Percentiles rank a stretch among this genome's conserved stretches.
Conservation (phyloP, 192 early-diverging fungal genomes). For the Thamnidium elegans region DNA sequence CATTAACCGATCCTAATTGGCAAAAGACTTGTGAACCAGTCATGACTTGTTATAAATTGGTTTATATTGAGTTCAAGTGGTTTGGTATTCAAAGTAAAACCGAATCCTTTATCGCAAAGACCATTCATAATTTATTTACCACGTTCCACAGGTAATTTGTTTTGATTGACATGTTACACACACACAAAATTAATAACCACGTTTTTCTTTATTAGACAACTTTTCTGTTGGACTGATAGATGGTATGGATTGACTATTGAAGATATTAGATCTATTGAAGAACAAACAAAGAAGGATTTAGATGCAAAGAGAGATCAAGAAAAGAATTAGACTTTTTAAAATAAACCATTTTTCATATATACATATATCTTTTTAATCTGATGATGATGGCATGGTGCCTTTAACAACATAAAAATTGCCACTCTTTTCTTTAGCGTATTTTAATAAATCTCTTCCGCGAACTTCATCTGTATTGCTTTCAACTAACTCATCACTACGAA, state of each 20-base stretch:
- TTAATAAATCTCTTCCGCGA: conserved; percentile 8
- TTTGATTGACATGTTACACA: conserved; percentile 1
- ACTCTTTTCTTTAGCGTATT: conserved; percentile 23
- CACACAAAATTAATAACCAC: background rate
- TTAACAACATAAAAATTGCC: conserved; percentile 29
- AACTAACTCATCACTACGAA: conserved; percentile 3
- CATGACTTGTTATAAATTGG: conserved; percentile 83
- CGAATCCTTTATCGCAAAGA: conserved; percentile 62
- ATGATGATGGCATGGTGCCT: background rate
- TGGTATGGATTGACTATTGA: conserved; percentile 79
- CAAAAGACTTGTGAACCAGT: conserved; percentile 61
- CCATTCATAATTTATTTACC: conserved; percentile 54
- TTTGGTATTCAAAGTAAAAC: conserved; percentile 66
- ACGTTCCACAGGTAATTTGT: conserved; percentile 59
- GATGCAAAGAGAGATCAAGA: conserved; percentile 37
- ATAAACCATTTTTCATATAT: background rate
- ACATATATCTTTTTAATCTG: background rate
- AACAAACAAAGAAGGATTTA: conserved; percentile 62
- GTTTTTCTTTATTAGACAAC: conserved; percentile 39
- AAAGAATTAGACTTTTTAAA: background rate
- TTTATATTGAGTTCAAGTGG: conserved; percentile 76
- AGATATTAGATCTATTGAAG: conserved; percentile 64
- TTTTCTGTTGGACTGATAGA: conserved; percentile 74
- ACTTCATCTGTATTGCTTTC: conserved; percentile 6
- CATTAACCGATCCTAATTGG: conserved; percentile 57